A percentile compares a stretch with the other conserved stretches of the same genome.
Evolutionary conservation across 345 rosid species (phyloP).

Genomic region (Camelina hispida): DNA sequence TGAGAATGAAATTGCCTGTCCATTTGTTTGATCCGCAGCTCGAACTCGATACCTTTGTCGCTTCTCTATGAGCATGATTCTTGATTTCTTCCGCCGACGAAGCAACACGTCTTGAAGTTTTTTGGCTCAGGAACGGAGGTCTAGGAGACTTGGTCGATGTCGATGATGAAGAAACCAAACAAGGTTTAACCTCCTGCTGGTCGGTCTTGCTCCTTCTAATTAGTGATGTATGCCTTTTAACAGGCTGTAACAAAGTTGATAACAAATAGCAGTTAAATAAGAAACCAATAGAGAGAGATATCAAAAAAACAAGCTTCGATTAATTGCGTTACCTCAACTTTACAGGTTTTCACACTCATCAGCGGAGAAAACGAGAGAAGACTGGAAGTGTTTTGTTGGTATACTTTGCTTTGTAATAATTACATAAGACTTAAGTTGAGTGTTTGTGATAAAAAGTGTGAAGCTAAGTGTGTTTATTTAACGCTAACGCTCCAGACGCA

Average conservation of each 20-base stretch:
- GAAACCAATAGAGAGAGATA: not conserved
- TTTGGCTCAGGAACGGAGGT: conserved; percentile 29
- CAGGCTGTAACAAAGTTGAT: conserved; percentile 40
- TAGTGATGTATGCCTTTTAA: conserved; percentile 36
- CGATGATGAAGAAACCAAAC: conserved; percentile 34
- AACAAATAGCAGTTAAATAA: not conserved
- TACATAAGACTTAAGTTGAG: conserved; percentile 3
- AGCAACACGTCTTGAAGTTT: conserved; percentile 23
- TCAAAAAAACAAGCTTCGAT: not conserved
- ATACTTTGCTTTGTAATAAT: conserved; percentile 9
- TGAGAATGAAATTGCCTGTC: conserved; percentile 49
- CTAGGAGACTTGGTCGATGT: conserved; percentile 24
- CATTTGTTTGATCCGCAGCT: conserved; percentile 39
- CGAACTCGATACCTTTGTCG: conserved; percentile 36
- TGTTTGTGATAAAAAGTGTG: conserved; percentile 36
- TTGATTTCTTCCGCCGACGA: conserved; percentile 29
- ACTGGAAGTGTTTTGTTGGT: not conserved
- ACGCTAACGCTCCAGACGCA: conserved; percentile 22
- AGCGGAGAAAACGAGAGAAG: conserved; percentile 34
- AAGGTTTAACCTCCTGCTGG: conserved; percentile 39
- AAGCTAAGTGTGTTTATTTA: conserved; percentile 30
- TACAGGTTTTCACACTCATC: conserved; percentile 33
- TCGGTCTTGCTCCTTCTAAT: conserved; percentile 39
- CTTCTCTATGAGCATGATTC: conserved; percentile 36
- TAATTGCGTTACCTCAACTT: conserved; percentile 27